These are phyloP conservation scores for Beauveria brongniartii DNA, from an alignment of 2,329 filamentous ascomycete species.

Conservation along the genomic window DNA sequence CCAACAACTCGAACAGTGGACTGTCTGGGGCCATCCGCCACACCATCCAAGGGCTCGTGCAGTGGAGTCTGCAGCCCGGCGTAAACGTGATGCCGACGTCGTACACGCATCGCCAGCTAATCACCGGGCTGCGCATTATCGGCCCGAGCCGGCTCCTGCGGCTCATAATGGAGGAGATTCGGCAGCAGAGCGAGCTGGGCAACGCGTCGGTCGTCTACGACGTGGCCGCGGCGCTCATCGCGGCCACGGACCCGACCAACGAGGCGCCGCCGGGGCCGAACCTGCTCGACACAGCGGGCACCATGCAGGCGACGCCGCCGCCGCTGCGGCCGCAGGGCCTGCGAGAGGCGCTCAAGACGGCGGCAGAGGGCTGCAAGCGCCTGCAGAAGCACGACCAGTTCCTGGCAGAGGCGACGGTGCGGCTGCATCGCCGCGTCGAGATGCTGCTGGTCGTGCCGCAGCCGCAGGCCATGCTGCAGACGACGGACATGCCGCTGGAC, in stretches of 20 bases:
- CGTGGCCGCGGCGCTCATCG: constrained; percentile 60
- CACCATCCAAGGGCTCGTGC: constrained; percentile 53
- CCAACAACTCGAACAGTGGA: constrained; percentile 45
- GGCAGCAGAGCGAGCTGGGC: constrained; percentile 49
- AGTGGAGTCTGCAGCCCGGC: constrained; percentile 56
- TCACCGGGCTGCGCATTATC: constrained; percentile 51
- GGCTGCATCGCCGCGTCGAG: constrained; percentile 57
- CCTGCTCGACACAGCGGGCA: constrained; percentile 27
- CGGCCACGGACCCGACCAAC: constrained; percentile 52
- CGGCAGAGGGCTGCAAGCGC: constrained; percentile 49
- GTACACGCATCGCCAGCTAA: constrained; percentile 66
- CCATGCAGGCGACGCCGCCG: constrained; percentile 22
- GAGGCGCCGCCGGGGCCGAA: constrained; percentile 25
- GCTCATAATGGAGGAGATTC: constrained; percentile 60
- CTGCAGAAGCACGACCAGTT: constrained; percentile 48
- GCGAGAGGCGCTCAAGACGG: constrained; percentile 49
- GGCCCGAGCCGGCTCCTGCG: constrained; percentile 54
- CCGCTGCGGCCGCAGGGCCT: constrained; percentile 46
- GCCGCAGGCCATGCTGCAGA: constrained; percentile 34
- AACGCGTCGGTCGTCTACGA: constrained; percentile 58
- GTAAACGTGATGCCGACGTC: constrained; percentile 50
- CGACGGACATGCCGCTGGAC: constrained; percentile 32
- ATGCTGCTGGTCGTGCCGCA: constrained; percentile 47
- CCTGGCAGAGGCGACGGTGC: constrained; percentile 53
- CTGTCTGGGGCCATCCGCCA: constrained; percentile 50